These are phyloP conservation scores for Dactylonectria macrodidyma DNA, from an alignment of 2,329 filamentous ascomycete species.

Conservation along the genomic window DNA sequence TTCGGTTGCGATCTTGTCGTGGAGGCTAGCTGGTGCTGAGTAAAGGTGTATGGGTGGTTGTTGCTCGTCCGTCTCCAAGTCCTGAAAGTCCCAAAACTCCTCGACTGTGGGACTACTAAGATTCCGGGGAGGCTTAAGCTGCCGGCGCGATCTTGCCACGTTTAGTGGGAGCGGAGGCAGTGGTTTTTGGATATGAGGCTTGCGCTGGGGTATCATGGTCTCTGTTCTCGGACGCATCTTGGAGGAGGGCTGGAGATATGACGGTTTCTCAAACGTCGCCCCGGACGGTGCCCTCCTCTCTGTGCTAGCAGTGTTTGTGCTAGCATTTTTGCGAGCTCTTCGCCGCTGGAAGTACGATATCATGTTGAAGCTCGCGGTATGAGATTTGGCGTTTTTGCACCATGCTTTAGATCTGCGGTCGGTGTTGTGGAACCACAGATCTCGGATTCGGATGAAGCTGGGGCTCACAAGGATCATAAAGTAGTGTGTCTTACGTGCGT, in stretches of 20 bases:
- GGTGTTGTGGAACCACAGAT: too few species aligned
- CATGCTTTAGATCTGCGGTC: too few species aligned
- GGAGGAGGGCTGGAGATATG: slow-evolving; percentile 3
- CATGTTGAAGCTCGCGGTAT: slow-evolving; percentile 1
- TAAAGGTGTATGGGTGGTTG: neutral
- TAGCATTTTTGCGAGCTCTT: slow-evolving; percentile 1
- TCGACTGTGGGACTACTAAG: too few species aligned
- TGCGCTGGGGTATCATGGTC: neutral
- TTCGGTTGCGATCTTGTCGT: neutral
- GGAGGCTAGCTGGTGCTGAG: neutral
- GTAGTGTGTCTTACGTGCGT: too few species aligned
- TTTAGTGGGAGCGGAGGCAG: neutral
- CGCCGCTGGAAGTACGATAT: slow-evolving; percentile 2
- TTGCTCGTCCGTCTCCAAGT: neutral
- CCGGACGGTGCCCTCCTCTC: neutral
- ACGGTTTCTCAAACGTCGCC: neutral
- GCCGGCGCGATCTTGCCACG: too few species aligned
- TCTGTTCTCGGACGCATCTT: slow-evolving; percentile 1
- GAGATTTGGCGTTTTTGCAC: too few species aligned
- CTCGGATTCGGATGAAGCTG: too few species aligned
- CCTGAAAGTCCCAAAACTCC: too few species aligned
- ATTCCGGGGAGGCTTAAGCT: too few species aligned
- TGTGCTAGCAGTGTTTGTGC: neutral
- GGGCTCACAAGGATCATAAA: too few species aligned
- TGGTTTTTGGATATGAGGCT: slow-evolving; percentile 3